A percentile compares a stretch with the other conserved stretches of the same genome.
Evolutionary conservation across 257 asterid genomes (phyloP).

Genomic region (Voacanga thouarsii): DNA sequence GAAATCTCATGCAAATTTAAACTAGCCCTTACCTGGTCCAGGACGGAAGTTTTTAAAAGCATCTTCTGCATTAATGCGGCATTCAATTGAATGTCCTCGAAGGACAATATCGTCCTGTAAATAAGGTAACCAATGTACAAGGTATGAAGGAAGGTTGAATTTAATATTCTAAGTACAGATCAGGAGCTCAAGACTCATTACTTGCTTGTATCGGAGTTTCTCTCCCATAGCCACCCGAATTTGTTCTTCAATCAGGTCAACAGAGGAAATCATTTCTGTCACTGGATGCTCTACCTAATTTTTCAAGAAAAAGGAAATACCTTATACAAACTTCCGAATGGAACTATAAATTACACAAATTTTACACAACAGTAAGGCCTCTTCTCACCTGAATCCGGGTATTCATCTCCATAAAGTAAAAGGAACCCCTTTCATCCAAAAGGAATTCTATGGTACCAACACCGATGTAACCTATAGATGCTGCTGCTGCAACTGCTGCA

Average conservation of each 20-base stretch:
- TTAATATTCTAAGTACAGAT: neutral
- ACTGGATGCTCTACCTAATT: constrained; percentile 98
- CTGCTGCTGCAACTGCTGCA: constrained; percentile 99
- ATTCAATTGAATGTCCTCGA: constrained; percentile 93
- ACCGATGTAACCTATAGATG: constrained; percentile 93
- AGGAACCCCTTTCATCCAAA: constrained; percentile 94
- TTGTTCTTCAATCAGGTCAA: constrained; percentile 96
- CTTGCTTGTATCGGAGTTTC: constrained; percentile 86
- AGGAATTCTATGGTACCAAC: constrained; percentile 97
- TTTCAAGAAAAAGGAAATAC: constrained; percentile 11
- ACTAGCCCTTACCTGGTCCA: constrained; percentile 62
- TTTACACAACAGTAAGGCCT: neutral
- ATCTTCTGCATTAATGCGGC: constrained; percentile 99
- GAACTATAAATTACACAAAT: constrained; percentile 6
- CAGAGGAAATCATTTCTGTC: constrained; percentile 98
- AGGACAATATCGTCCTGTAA: constrained; percentile 85
- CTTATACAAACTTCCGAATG: neutral
- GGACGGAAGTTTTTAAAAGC: constrained; percentile 99
- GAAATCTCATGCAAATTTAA: constrained; percentile 12
- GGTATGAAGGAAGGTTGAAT: neutral
- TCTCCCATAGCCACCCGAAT: constrained; percentile 94
- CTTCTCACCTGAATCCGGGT: constrained; percentile 90
- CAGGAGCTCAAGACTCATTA: constrained; percentile 5
- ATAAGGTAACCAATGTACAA: constrained; percentile 16
- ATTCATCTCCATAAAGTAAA: constrained; percentile 99